These are phyloP conservation scores for Thelonectria blattea DNA, from an alignment of 2,329 filamentous ascomycete species.

Conservation along the genomic window DNA sequence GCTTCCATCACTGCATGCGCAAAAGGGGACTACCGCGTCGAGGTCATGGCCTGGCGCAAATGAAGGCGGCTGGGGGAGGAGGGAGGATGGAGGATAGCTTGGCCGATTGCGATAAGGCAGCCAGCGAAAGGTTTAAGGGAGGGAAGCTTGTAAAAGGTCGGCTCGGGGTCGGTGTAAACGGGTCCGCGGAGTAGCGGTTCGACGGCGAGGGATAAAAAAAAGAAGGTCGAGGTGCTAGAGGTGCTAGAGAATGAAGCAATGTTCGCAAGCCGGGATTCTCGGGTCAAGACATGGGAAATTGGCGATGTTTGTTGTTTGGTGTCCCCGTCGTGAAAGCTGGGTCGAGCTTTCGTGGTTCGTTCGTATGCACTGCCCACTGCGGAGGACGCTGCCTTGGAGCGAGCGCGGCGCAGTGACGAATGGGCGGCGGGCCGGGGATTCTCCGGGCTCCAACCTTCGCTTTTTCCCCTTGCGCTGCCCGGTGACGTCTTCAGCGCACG, in stretches of 20 bases:
- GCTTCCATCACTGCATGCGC: conserved; percentile 47
- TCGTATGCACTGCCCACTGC: conserved; percentile 30
- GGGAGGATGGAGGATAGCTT: conserved; percentile 7
- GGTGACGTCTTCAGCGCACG: conserved; percentile 35
- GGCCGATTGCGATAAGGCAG: conserved; percentile 28
- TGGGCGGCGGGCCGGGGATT: conserved; percentile 37
- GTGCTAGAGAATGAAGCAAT: background rate
- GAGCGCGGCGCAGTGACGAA: conserved; percentile 27
- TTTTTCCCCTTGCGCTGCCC: conserved; percentile 13
- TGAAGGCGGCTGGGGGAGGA: conserved; percentile 3
- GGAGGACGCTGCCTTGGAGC: conserved; percentile 15
- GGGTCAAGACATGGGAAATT: conserved; percentile 15
- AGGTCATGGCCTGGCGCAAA: conserved; percentile 37
- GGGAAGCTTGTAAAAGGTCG: conserved; percentile 31
- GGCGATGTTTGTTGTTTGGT: conserved; percentile 15
- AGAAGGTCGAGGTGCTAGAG: too few species aligned
- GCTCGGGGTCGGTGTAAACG: conserved; percentile 19
- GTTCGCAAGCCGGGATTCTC: background rate
- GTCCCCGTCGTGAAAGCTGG: conserved; percentile 26
- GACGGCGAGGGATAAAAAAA: background rate
- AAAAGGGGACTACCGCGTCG: conserved; percentile 34
- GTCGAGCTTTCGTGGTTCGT: conserved; percentile 36
- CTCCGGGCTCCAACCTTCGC: conserved; percentile 27
- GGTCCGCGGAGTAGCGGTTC: background rate
- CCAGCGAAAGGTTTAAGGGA: conserved; percentile 9